These are phyloP conservation scores for Coniochaeta prunicola DNA, from an alignment of 2,329 filamentous ascomycete genomes.

Conservation along the genomic window DNA sequence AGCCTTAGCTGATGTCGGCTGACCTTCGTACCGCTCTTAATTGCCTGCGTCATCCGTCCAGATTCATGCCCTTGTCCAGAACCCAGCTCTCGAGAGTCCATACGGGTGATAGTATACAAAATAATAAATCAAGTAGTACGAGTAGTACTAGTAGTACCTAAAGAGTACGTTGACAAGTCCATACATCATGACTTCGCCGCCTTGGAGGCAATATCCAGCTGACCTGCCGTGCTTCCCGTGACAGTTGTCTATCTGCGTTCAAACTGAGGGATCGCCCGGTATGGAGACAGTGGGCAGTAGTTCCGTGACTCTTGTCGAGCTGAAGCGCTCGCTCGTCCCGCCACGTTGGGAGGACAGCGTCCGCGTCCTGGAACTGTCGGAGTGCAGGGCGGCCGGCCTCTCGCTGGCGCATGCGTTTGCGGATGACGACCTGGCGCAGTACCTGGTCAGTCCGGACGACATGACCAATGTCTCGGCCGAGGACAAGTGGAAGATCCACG, in stretches of 20 bases:
- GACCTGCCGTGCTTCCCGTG: not conserved
- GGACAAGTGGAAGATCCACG: slow-evolving; percentile 68
- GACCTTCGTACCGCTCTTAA: slow-evolving; percentile 48
- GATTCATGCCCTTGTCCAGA: slow-evolving; percentile 51
- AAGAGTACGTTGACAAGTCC: slow-evolving; percentile 6
- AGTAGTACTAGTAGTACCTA: slow-evolving; percentile 5
- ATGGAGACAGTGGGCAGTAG: slow-evolving; percentile 33
- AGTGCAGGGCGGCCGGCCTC: slow-evolving; percentile 64
- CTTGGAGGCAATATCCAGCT: not conserved
- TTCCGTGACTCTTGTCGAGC: slow-evolving; percentile 21
- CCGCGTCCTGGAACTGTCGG: slow-evolving; percentile 55
- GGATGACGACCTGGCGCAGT: slow-evolving; percentile 65
- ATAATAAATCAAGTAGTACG: slow-evolving; percentile 41
- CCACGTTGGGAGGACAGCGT: slow-evolving; percentile 46
- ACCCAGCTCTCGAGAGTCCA: slow-evolving; percentile 46
- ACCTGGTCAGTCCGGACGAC: slow-evolving; percentile 68
- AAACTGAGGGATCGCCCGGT: slow-evolving; percentile 18
- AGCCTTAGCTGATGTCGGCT: slow-evolving; percentile 46
- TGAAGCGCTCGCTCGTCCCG: slow-evolving; percentile 42
- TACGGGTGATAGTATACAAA: slow-evolving; percentile 49
- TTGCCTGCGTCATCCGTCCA: slow-evolving; percentile 47
- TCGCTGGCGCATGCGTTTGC: slow-evolving; percentile 73
- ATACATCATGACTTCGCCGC: slow-evolving; percentile 10
- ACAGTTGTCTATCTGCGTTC: not conserved
- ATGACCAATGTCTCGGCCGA: slow-evolving; percentile 55